These are phyloP conservation scores for Friedmanniomyces simplex DNA, from an alignment of 495 filamentous ascomycete genomes.

Conservation along the genomic window DNA sequence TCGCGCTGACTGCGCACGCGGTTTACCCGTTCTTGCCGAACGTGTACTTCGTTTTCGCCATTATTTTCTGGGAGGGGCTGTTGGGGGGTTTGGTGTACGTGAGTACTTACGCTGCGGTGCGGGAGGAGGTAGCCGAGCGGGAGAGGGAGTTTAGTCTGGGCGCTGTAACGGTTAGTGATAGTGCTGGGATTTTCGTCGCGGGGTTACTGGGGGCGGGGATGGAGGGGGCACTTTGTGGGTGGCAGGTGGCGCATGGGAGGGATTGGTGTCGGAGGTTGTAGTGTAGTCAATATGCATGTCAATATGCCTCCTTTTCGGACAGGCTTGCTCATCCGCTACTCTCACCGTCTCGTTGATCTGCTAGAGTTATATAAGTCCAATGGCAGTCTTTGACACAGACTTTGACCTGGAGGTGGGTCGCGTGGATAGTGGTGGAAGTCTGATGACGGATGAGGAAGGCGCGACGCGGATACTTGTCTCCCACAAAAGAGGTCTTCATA, in stretches of 20 bases:
- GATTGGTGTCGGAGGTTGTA: slow-evolving; percentile 53
- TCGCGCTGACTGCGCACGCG: slow-evolving; percentile 62
- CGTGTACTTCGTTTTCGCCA: slow-evolving; percentile 67
- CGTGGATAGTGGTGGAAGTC: too few species aligned
- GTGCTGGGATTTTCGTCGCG: slow-evolving; percentile 79
- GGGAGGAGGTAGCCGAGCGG: slow-evolving; percentile 58
- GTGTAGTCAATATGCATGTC: background rate
- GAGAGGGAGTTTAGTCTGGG: slow-evolving; percentile 86
- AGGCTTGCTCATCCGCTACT: background rate
- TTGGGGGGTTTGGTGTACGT: slow-evolving; percentile 88
- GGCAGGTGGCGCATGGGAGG: slow-evolving; percentile 66
- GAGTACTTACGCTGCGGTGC: slow-evolving; percentile 88
- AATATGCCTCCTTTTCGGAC: background rate
- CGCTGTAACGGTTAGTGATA: slow-evolving; percentile 87
- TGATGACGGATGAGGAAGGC: background rate
- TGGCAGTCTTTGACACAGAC: too few species aligned
- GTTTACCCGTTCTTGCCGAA: slow-evolving; percentile 68
- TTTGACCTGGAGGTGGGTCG: too few species aligned
- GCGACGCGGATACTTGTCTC: background rate
- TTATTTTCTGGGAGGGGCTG: slow-evolving; percentile 94
- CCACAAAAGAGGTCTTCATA: too few species aligned
- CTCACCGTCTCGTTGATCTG: background rate
- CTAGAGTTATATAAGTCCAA: too few species aligned
- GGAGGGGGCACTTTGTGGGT: slow-evolving; percentile 71
- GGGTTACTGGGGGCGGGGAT: slow-evolving; percentile 77